Percentiles rank a stretch among this genome's conserved stretches.
phyloP scores from a whole-genome alignment of 257 asterid genomes.

The Coffea canephora region DNA sequence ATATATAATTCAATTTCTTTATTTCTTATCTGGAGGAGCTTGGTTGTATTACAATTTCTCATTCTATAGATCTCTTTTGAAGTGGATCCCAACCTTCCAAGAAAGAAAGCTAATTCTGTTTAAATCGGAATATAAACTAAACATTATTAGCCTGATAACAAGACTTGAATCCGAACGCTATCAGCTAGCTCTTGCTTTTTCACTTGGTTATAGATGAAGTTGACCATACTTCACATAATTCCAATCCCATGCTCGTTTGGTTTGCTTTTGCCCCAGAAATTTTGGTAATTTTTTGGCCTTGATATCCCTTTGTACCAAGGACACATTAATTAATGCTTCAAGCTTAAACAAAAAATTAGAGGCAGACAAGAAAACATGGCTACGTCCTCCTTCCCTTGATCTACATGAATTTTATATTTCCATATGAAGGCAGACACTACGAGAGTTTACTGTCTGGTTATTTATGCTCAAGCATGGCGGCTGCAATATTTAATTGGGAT shows the following conservation, averaged over 20 bases:
- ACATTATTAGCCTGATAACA: not conserved
- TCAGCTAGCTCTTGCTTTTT: too few species aligned
- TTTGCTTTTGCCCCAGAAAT: not conserved
- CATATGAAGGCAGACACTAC: not conserved
- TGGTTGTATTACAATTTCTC: not conserved
- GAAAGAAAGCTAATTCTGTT: too few species aligned
- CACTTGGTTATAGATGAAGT: not conserved
- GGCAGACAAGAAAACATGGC: not conserved
- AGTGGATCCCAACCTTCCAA: too few species aligned
- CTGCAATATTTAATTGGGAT: not conserved
- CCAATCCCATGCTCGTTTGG: not conserved
- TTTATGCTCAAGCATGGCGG: not conserved
- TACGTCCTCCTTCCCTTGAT: not conserved
- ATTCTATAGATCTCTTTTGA: too few species aligned
- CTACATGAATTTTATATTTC: constrained; percentile 1
- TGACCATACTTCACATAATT: not conserved
- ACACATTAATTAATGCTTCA: too few species aligned
- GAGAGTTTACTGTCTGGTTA: not conserved
- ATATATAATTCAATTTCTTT: not conserved
- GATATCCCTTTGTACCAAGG: not conserved
- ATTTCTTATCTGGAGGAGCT: not conserved
- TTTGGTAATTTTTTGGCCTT: not conserved
- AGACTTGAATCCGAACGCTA: not conserved
- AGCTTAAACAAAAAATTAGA: not conserved
- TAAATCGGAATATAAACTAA: too few species aligned